Evolutionary conservation across 169 alveolate genomes (phyloP).

Genomic region (Eimeria falciformis): DNA sequence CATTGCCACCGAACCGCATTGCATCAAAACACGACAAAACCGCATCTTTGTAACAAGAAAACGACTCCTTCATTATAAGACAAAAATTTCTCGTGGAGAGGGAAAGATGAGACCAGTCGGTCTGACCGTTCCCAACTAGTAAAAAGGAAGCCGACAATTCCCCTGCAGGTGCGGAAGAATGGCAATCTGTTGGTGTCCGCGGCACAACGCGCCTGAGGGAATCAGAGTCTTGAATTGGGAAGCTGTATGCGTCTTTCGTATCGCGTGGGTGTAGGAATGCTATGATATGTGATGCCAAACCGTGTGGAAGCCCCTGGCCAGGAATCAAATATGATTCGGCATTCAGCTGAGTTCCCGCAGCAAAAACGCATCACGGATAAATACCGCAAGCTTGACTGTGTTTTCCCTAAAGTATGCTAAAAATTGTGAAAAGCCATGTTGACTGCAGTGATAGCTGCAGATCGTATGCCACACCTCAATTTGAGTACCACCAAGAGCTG

Average conservation of each 20-base stretch:
- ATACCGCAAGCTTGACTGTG: background rate
- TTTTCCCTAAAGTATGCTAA: too few species aligned
- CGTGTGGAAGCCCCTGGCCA: constrained; percentile 6
- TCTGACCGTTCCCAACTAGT: background rate
- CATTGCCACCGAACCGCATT: too few species aligned
- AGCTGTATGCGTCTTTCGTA: background rate
- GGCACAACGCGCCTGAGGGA: background rate
- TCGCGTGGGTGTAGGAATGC: constrained; percentile 51
- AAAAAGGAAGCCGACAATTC: background rate
- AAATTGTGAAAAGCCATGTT: too few species aligned
- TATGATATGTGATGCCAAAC: constrained; percentile 18
- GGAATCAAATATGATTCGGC: background rate
- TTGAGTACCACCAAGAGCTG: constrained; percentile 31
- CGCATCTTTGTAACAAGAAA: background rate
- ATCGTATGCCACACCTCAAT: constrained; percentile 8
- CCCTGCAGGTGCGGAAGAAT: background rate
- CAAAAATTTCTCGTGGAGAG: too few species aligned
- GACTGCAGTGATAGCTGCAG: too few species aligned
- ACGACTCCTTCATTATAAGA: background rate
- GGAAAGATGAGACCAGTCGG: background rate
- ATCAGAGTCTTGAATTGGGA: background rate
- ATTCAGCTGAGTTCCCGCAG: constrained; percentile 10
- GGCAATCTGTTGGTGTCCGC: constrained; percentile 1
- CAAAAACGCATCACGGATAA: background rate
- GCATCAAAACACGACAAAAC: too few species aligned